Base-by-base conservation (phyloP, 441 rosid species). In the Euphorbia corollata region DNA sequence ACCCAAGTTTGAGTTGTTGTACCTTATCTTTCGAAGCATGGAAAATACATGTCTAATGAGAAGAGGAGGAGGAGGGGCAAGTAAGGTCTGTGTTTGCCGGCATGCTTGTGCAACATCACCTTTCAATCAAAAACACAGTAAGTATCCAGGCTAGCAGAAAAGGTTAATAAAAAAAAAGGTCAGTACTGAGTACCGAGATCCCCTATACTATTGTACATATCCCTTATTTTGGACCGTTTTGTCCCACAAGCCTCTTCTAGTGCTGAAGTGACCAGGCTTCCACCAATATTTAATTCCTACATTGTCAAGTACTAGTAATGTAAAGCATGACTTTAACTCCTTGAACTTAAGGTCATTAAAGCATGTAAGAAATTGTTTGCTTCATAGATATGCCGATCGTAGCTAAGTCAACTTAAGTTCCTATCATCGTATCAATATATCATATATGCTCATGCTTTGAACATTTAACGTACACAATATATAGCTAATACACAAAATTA, bases 41-140 rank as follows among this genome's bases (percentile, higher is more conserved):
- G 83, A 81, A 77, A 80, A 83, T 36, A 92, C 91, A 71, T 90
- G 87, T 76, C 77, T 84, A 45, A 92, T 68, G 51, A 88, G 79
- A 77, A 90, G 91, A 23, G 76, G 88, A 5, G 90, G 78, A 61
- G 90, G 87, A 72, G 87, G 88, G 74, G 83, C 83, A 53, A 89
- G 91, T 68, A 91, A 80, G 59, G 79, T 80, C 74, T 91, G 94
- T 5, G 86, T 91, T 81, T 89, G 91, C 65, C 95, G 86, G 74
- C 89, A 89, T 48, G 70, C 76, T 83, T 87, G 96, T 73, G 98
- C 98, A 66, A 87, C 98, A 56, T 89, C 98, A 70, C 98, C 98
- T 91, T 55, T 68, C 20, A 59, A 54, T 48, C 67, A 79, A 8
- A 67, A 0, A 51, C 70, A 1, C 0, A 63, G 20, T 72, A 74